Evolutionary conservation across 2,329 filamentous ascomycete genomes (phyloP).

Genomic region (Myriosclerotinia scirpicola): DNA sequence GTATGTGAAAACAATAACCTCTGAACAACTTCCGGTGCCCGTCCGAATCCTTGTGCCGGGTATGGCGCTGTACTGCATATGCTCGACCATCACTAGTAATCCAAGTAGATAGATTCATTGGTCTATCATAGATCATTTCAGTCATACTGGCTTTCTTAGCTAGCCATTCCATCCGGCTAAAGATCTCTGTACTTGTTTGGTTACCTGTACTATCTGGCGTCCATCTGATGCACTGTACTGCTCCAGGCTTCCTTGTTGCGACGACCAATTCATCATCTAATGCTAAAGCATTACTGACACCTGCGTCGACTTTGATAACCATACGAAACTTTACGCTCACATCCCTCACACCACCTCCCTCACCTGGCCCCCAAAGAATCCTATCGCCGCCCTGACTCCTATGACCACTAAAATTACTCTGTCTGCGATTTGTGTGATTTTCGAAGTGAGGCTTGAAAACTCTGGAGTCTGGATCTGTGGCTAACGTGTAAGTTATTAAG

Average conservation of each 20-base stretch:
- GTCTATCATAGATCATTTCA: constrained; percentile 90
- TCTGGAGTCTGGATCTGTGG: constrained; percentile 75
- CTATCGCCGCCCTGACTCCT: constrained; percentile 52
- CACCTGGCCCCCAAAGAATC: constrained; percentile 73
- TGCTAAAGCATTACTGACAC: constrained; percentile 82
- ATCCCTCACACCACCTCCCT: constrained; percentile 79
- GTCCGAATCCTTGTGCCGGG: constrained; percentile 47
- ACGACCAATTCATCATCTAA: constrained; percentile 92
- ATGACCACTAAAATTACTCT: constrained; percentile 60
- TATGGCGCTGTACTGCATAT: constrained; percentile 80
- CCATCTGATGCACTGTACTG: constrained; percentile 97
- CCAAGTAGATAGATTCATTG: constrained; percentile 96
- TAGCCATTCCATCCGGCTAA: constrained; percentile 84
- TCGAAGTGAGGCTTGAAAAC: constrained; percentile 84
- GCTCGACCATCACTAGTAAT: constrained; percentile 82
- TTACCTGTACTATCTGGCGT: constrained; percentile 76
- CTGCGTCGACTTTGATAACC: constrained; percentile 97
- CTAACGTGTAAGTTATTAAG: constrained; percentile 90
- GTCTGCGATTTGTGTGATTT: constrained; percentile 62
- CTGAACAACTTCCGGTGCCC: constrained; percentile 69
- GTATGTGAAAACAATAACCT: constrained; percentile 86
- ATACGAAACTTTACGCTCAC: constrained; percentile 90
- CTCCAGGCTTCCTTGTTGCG: constrained; percentile 84
- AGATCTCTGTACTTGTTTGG: constrained; percentile 86
- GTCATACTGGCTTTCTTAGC: constrained; percentile 72